phyloP scores from a whole-genome alignment of 768 basidiomycete species.

The Porpolomopsis calyptriformis region DNA sequence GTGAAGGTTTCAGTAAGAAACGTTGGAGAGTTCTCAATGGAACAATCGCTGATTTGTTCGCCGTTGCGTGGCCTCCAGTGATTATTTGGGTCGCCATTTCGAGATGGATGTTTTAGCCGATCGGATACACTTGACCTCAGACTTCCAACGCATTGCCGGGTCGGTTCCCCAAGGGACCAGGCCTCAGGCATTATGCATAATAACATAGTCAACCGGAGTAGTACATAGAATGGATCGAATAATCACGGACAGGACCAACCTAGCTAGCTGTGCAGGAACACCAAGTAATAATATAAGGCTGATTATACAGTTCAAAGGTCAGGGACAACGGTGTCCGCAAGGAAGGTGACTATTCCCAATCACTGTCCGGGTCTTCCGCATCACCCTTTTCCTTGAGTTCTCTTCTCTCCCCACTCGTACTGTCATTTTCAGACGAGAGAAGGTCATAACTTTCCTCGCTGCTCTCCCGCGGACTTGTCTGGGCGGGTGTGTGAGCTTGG shows the following conservation, averaged over 20 bases:
- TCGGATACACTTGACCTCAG: too few species aligned
- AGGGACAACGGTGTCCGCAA: not conserved
- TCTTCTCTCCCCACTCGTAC: constrained; percentile 30
- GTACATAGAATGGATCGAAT: too few species aligned
- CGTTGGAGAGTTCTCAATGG: constrained; percentile 25
- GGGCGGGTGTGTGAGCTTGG: constrained; percentile 24
- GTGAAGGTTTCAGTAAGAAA: constrained; percentile 3
- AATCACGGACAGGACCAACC: too few species aligned
- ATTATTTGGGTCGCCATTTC: constrained; percentile 28
- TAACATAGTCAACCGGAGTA: too few species aligned
- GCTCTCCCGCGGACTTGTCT: constrained; percentile 42
- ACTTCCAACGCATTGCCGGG: too few species aligned
- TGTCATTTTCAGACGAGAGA: constrained; percentile 45
- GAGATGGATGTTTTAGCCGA: constrained; percentile 23
- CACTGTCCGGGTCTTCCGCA: constrained; percentile 39
- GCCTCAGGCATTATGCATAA: too few species aligned
- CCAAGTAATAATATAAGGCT: too few species aligned
- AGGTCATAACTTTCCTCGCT: constrained; percentile 64
- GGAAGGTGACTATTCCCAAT: constrained; percentile 45
- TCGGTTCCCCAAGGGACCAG: too few species aligned
- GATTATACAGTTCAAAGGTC: too few species aligned
- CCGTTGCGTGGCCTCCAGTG: constrained; percentile 28
- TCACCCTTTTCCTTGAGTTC: constrained; percentile 15
- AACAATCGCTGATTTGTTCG: constrained; percentile 29
- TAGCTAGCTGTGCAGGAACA: too few species aligned